Conservation (phyloP, 1,284 basidiomycete species). For the Trichosporon coremiiforme region DNA sequence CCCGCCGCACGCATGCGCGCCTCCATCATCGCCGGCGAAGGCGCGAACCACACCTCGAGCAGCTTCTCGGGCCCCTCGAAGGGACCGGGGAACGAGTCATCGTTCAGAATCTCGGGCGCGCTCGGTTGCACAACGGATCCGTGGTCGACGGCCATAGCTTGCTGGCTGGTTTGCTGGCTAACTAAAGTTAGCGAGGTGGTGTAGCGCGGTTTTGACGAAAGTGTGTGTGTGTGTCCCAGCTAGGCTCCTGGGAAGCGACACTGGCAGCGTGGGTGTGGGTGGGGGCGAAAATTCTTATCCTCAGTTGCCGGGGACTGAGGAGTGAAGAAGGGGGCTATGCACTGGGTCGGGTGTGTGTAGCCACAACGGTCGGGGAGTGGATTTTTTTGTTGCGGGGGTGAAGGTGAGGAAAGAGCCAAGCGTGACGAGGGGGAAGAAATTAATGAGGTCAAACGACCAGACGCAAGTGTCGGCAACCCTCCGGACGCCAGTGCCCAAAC, state of each 20-base stretch:
- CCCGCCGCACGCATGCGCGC: conserved; percentile 15
- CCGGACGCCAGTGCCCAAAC: neutral
- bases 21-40: conserved; percentile 59
- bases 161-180: no score
- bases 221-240: no score
- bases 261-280: neutral
- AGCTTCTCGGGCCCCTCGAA: conserved; percentile 81
- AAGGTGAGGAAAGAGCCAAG: neutral
- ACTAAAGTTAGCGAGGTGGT: neutral
- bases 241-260: neutral
- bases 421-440: conserved; percentile 11
- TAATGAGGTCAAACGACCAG: conserved; percentile 11
- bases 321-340: conserved; percentile 1
- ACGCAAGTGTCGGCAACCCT: no score
- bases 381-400: neutral
- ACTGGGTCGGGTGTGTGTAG: conserved; percentile 13
- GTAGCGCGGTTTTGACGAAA: neutral
- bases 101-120: conserved; percentile 15
- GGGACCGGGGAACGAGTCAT: conserved; percentile 48
- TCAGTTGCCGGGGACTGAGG: conserved; percentile 19
- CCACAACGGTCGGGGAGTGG: conserved; percentile 13
- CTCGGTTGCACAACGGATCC: conserved; percentile 7
- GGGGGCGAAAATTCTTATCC: conserved; percentile 10
- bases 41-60: conserved; percentile 96
- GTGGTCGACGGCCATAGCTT: conserved; percentile 18